Evolutionary conservation across 2,329 filamentous ascomycete species (phyloP), one percentile per base, ranked within the genome.

Genomic region (Aspergillus fijiensis): DNA sequence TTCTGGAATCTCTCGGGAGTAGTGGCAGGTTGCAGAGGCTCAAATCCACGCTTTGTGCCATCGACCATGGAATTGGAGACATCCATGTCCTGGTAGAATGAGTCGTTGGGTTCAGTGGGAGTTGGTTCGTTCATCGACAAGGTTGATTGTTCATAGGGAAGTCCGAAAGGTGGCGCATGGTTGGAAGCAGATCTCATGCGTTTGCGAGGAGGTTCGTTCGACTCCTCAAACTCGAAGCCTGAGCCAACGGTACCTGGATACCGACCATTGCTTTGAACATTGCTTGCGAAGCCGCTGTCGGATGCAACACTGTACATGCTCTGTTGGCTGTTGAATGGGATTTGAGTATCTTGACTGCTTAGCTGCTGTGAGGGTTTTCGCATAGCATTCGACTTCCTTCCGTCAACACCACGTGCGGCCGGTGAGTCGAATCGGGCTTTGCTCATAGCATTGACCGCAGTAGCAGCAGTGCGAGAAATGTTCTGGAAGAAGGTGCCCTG

Each of bases 401-500:
- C 86, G 9, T 87, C 87, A 66, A 85, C 87, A 33, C 77, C 77
- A 51, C 90, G 82, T 4, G 89, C 89, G 7, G 85, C 89, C 1
- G 93, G 92, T 2, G 93, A 96, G 73, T 97, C 93, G 69, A 97
- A 89, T 12, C 94, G 86, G 16, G 95, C 94, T 79, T 98, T 97
- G 84, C 91, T 97, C 76, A 99, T 96, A 60, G 95, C 94, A 63
- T 92, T 93, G 59, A 99, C 91, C 29, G 95, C 95, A 69, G 92
- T 94, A 4, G 91, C 95, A 1, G 95, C 93, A 1, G 92, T 96
- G 64, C 87, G 90, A 4, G 94, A 98, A 65, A 99, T 98, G 71
- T 96, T 97, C 72, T 93, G 93, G 81, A 99, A 98, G 74, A 97
- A 97, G 1, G 95, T 97, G 19, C 92, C 93, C 51, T 90, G 87